phyloP scores from a whole-genome alignment of 2,329 filamentous ascomycete genomes.

The Dendryphion nanum region DNA sequence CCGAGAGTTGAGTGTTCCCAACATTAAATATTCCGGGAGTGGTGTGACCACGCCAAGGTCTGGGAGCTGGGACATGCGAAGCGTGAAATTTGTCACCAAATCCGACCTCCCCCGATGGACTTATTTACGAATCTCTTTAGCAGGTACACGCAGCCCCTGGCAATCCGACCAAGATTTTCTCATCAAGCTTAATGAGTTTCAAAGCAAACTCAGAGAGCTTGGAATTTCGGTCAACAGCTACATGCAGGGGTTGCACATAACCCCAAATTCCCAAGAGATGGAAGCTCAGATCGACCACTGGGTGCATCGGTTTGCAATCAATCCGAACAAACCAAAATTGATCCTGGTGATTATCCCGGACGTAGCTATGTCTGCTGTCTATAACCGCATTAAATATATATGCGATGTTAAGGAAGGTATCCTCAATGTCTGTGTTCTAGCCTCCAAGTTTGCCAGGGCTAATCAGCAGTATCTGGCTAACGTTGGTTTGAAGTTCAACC shows the following conservation, averaged over 20 bases:
- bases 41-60: conserved; percentile 33
- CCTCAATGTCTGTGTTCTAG: conserved; percentile 16
- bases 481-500: conserved; percentile 56
- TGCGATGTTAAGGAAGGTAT: conserved; percentile 19
- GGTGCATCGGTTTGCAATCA: no score
- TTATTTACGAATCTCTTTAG: no score
- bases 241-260: no score
- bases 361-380: conserved; percentile 14
- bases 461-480: conserved; percentile 33
- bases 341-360: conserved; percentile 20
- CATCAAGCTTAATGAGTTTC: no score
- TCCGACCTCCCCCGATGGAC: no score
- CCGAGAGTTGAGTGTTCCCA: conserved; percentile 62
- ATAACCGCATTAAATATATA: conserved; percentile 22
- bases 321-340: no score
- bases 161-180: no score
- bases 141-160: no score
- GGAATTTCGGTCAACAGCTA: no score
- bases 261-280: no score
- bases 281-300: no score
- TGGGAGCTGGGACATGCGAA: conserved; percentile 60
- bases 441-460: neutral
- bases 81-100: no score
- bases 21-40: conserved; percentile 54
- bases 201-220: conserved; percentile 10